Percentiles rank a stretch among this genome's conserved stretches.
Conservation (phyloP, 768 basidiomycete genomes). For the Asterophora lycoperdoides region DNA sequence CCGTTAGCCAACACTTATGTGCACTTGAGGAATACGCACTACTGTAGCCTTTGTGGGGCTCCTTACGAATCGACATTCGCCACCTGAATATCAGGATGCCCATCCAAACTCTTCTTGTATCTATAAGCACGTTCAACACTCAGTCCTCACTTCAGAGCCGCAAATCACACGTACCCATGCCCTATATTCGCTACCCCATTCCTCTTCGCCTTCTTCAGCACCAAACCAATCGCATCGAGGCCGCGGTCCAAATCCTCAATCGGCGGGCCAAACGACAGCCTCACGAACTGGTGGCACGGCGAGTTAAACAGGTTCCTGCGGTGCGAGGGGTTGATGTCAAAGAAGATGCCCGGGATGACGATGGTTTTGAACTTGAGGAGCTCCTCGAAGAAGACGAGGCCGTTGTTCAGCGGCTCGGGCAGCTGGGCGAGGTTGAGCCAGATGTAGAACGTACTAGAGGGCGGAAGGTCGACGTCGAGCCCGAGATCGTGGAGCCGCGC, state of each 20-base stretch:
- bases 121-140: constrained; percentile 15
- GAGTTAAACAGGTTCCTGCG: constrained; percentile 87
- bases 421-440: constrained; percentile 86
- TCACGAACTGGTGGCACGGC: constrained; percentile 86
- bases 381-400: constrained; percentile 93
- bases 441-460: constrained; percentile 86
- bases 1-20: not conserved
- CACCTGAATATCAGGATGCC: constrained; percentile 13
- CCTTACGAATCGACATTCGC: constrained; percentile 14
- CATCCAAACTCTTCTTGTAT: constrained; percentile 27
- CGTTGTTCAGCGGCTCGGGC: constrained; percentile 81
- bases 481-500: constrained; percentile 73
- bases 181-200: constrained; percentile 61
- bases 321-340: constrained; percentile 77
- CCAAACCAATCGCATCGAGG: constrained; percentile 79
- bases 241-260: constrained; percentile 77
- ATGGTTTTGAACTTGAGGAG: constrained; percentile 87
- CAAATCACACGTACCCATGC: constrained; percentile 44
- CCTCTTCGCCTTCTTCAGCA: constrained; percentile 66
- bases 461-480: constrained; percentile 73
- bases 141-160: not conserved
- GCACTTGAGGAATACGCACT: constrained; percentile 6
- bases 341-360: constrained; percentile 89
- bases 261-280: constrained; percentile 83
- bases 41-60: constrained; percentile 7